Evolutionary conservation across 139 green algal species (phyloP).

Genomic region (Haematococcus lacustris): DNA sequence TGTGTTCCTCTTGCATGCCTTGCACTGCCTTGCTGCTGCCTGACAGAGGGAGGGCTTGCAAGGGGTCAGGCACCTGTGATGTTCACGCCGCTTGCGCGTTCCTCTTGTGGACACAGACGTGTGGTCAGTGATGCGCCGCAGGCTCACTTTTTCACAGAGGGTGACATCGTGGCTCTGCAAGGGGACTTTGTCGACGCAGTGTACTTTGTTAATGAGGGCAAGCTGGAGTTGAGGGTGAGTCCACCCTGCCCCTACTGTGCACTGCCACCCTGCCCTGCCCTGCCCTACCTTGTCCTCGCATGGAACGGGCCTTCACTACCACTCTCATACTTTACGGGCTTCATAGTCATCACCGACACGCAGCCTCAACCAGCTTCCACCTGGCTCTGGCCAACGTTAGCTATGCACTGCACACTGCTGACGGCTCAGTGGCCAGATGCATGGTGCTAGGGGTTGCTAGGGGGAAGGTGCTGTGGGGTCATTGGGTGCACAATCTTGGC

Average conservation of each 20-base stretch:
- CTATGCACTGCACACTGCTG: neutral
- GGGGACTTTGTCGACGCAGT: constrained; percentile 10
- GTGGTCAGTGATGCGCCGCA: neutral
- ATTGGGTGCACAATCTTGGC: neutral
- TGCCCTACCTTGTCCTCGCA: neutral
- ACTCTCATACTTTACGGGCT: neutral
- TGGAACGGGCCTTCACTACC: neutral
- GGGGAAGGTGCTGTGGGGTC: neutral
- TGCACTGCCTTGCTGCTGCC: neutral
- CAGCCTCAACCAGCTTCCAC: no score
- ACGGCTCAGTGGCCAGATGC: neutral
- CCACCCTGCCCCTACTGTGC: neutral
- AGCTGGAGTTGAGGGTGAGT: constrained; percentile 10
- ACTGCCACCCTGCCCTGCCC: neutral
- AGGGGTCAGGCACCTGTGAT: neutral
- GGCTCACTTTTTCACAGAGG: neutral
- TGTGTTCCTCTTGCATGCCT: neutral
- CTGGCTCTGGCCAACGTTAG: no score
- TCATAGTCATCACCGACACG: no score
- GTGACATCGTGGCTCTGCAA: constrained; percentile 17
- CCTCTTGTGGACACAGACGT: neutral
- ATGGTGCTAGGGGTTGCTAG: neutral
- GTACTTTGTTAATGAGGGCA: constrained; percentile 18
- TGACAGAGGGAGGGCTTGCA: neutral
- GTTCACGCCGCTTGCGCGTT: neutral